Conservation (phyloP, 2,329 filamentous ascomycete species). For the Colletotrichum sp. region DNA sequence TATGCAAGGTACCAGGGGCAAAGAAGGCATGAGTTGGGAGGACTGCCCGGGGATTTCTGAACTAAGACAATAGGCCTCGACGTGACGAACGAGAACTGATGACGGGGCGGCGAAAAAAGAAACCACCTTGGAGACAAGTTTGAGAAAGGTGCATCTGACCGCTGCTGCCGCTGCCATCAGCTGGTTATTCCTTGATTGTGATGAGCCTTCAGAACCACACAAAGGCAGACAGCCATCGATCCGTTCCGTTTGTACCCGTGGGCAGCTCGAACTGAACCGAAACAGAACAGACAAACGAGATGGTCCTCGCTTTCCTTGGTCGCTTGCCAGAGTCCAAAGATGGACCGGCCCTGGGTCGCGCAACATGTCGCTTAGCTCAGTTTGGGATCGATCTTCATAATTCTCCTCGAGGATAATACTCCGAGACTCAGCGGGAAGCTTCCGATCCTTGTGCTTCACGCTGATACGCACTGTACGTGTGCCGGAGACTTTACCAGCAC, state of each 20-base stretch:
- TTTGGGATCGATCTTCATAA: background rate
- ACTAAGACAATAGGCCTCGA: background rate
- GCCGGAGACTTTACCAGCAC: background rate
- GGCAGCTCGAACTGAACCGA: background rate
- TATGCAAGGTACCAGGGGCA: constrained; percentile 21
- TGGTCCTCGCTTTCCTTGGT: background rate
- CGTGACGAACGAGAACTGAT: background rate
- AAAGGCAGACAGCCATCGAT: no score
- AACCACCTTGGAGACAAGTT: background rate
- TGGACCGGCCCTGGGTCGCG: constrained; percentile 2
- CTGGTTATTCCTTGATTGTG: background rate
- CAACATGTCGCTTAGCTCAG: background rate
- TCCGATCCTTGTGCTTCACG: background rate
- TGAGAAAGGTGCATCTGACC: background rate
- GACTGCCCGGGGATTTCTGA: background rate
- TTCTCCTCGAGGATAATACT: background rate
- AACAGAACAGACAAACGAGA: background rate
- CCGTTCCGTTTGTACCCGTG: background rate
- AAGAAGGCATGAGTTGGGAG: background rate
- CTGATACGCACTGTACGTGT: background rate
- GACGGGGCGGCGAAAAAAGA: background rate
- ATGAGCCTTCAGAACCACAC: background rate
- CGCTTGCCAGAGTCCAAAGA: background rate
- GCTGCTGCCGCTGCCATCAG: background rate
- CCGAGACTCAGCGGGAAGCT: background rate